A percentile compares a stretch with the other conserved stretches of the same genome.
Conservation (phyloP, 2,329 filamentous ascomycete genomes). For the Claviceps lovelessii region DNA sequence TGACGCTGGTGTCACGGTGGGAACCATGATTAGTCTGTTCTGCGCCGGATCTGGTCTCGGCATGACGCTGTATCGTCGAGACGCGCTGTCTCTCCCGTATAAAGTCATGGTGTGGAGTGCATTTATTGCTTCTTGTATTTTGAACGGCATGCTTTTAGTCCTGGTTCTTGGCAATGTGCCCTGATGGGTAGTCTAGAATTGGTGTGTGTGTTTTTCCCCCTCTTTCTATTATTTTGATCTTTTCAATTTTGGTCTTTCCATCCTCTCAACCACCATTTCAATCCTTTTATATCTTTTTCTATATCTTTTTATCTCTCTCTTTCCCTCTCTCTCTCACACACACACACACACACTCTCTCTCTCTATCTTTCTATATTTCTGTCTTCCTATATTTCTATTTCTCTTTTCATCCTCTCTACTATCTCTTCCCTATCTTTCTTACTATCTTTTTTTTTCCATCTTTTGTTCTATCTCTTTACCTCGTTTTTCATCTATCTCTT, state of each 20-base stretch:
- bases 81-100: constrained; percentile 27
- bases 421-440: background rate
- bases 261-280: background rate
- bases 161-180: constrained; percentile 26
- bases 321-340: too few species aligned
- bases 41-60: constrained; percentile 48
- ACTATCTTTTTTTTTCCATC: background rate
- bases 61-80: constrained; percentile 39
- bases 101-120: constrained; percentile 25
- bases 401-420: background rate
- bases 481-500: too few species aligned
- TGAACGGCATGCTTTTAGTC: constrained; percentile 30
- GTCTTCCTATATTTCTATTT: background rate
- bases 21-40: constrained; percentile 51
- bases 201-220: background rate
- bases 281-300: background rate
- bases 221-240: background rate
- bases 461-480: too few species aligned
- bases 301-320: background rate
- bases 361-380: background rate
- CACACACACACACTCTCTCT: too few species aligned
- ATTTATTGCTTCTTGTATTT: constrained; percentile 24
- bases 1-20: constrained; percentile 56
- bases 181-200: constrained; percentile 9
- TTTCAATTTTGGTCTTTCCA: background rate